A percentile compares a stretch with the other conserved stretches of the same genome.
These are phyloP conservation scores for Garcileccinum viscosum DNA, from an alignment of 1,284 basidiomycete genomes.

Conservation along the genomic window DNA sequence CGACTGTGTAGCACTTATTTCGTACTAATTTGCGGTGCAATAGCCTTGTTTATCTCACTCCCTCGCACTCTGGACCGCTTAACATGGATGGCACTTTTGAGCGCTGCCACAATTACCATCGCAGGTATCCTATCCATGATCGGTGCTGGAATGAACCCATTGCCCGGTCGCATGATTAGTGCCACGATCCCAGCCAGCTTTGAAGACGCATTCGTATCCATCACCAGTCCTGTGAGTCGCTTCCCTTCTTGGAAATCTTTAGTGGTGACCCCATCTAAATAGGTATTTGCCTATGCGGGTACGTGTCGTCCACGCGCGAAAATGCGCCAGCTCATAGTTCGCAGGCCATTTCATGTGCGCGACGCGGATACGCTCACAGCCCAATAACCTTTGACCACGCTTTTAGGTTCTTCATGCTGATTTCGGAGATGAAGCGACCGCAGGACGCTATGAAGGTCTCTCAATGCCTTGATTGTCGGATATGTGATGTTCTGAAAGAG, in stretches of 20 bases:
- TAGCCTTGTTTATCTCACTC: conserved; percentile 42
- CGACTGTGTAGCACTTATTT: conserved; percentile 9
- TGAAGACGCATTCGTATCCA: conserved; percentile 56
- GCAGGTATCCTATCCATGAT: conserved; percentile 56
- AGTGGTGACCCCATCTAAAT: background rate
- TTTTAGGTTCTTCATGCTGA: conserved; percentile 49
- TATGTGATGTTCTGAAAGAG: conserved; percentile 4
- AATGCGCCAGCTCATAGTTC: background rate
- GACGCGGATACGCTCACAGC: background rate
- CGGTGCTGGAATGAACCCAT: conserved; percentile 56
- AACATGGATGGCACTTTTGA: conserved; percentile 53
- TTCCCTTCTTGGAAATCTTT: conserved; percentile 2
- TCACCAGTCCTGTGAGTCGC: conserved; percentile 54
- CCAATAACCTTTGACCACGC: background rate
- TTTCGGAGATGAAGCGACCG: conserved; percentile 60
- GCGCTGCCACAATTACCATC: conserved; percentile 45
- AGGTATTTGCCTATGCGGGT: conserved; percentile 64
- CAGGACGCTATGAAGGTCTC: conserved; percentile 58
- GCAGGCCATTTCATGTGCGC: conserved; percentile 60
- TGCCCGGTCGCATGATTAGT: conserved; percentile 43
- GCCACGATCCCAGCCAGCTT: conserved; percentile 51
- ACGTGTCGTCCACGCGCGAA: conserved; percentile 12
- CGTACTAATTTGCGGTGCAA: conserved; percentile 10
- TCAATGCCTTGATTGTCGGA: background rate
- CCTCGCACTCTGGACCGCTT: conserved; percentile 55